Base-by-base conservation (phyloP, 768 basidiomycete genomes). In the Termitomyces sp. region DNA sequence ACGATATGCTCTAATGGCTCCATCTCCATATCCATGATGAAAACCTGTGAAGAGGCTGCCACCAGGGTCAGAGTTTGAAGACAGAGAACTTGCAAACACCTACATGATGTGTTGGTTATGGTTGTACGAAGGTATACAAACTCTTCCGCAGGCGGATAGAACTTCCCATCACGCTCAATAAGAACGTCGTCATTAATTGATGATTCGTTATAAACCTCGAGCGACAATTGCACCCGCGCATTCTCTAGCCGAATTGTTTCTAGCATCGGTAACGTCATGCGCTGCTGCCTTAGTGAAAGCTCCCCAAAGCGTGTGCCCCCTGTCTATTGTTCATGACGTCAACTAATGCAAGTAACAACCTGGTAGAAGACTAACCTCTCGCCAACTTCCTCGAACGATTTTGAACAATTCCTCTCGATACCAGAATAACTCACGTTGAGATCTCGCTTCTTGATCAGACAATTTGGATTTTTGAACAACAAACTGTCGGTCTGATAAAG, bases 401-500 rank as follows among this genome's bases (percentile, higher is more conserved):
- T 82, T 82, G 64, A 98, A 81, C 10, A 99, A 72, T 61, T 88
- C 85, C 69, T 99, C 95, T 36, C 95, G 80, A 68, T 97, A 96
- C 97, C 97, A 99, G 74, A 98, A 99, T 16, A 95, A 68, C 67
- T 94, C 90, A 39, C 85, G 79, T 67, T 93, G 88, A 10, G 76
- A 66, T 43, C 75, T 76, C 59, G 88, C 80, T 62, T 92, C 87
- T 46, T 71, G 73, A 12, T 71, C 67, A 1, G 86, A 80, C 57
- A 90, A 72, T 49, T 75, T 80, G 5, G 87, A 83, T 63, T 90
- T 90, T 26, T 87, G 80, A 0, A 97, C 88, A 18, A 98, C 85
- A 68, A 95, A 98, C 67, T 99, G 97, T 27, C 93, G 80, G 59
- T 93, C 87, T 14, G 92, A 88, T 39, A 98, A 72, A 16, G 86